Base-by-base conservation (phyloP, 306 rosid genomes). In the Castanea crenata region DNA sequence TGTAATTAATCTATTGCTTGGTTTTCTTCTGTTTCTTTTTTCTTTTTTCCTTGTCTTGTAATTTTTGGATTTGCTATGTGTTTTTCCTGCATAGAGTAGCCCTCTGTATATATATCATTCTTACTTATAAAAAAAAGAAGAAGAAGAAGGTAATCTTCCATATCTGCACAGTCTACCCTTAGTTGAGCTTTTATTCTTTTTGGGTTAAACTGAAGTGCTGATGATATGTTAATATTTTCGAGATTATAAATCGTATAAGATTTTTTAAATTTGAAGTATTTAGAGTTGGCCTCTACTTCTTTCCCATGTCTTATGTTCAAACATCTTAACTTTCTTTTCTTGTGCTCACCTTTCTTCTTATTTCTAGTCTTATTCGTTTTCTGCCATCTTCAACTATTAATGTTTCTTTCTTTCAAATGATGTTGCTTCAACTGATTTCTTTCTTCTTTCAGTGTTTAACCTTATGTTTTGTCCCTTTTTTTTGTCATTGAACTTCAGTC, bases 401-500 rank as follows among this genome's bases (percentile, higher is more conserved):
- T 20, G 10, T 19, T 25, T 41, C 49, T 55, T 18, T 52, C 38
- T 72, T 49, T 54, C 14, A 0, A 49, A 12, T 69, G 3, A 11
- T 35, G 57, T 18, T 44, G 52, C 51, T 29, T 34, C 32, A 44
- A 62, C 29, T 14, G 12, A 9, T 16, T 74, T 1, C 34, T 74
- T 68, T 21, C 14, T 16, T 49, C 10, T 16, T 67, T 34, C 72
- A 10, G 25, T 34, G 29, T 68, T 20, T 58, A 58, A 58, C 29
- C 3, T 21, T 59, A 21, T 59, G 65, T 59, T 59, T 59, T 59
- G 32, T 61, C 74, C 32, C 67, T 51, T 31, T 31, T 55, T 34
- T 74, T 1, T 76, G 52, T 69, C 64, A 62, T 41, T 34, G 6
- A 14, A 73, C 46, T 79, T 64, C 92, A 95, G 99, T 93, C 98